Percentiles rank a stretch among this genome's conserved stretches.
Conservation (phyloP, 352 stramenopile species). For the Pythium chondricola region DNA sequence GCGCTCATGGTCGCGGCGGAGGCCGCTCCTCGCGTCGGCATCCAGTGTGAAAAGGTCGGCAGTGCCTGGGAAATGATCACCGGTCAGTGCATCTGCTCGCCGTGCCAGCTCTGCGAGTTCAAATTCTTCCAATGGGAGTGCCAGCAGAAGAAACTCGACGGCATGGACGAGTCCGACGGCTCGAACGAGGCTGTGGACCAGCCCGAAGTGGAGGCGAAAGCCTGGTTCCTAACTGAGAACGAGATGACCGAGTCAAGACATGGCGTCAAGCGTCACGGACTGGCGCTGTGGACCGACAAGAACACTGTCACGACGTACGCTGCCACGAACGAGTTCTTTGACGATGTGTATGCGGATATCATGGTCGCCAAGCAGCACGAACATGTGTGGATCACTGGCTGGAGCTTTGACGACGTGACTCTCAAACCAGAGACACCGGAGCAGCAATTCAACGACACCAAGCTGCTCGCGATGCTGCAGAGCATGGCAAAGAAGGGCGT, state of each 20-base stretch:
- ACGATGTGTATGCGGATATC: slow-evolving; percentile 41
- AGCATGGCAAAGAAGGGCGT: slow-evolving; percentile 25
- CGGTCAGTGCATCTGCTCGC: slow-evolving; percentile 28
- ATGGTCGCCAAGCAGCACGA: slow-evolving; percentile 21
- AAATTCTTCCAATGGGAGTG: slow-evolving; percentile 16
- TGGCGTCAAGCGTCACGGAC: slow-evolving; percentile 31
- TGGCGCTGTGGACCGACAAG: slow-evolving; percentile 37
- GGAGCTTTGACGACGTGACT: slow-evolving; percentile 54
- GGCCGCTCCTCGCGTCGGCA: background rate
- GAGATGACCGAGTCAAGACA: slow-evolving; percentile 46
- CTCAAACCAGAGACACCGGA: slow-evolving; percentile 36
- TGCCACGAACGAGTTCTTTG: slow-evolving; percentile 40
- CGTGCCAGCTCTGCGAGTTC: slow-evolving; percentile 23
- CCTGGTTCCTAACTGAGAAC: slow-evolving; percentile 55
- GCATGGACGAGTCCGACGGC: slow-evolving; percentile 7
- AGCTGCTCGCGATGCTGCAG: slow-evolving; percentile 21
- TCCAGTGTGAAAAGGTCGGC: slow-evolving; percentile 1
- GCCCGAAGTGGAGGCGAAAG: slow-evolving; percentile 33
- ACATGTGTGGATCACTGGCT: slow-evolving; percentile 49
- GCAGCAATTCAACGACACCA: slow-evolving; percentile 14
- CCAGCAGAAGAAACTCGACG: slow-evolving; percentile 10
- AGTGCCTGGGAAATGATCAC: slow-evolving; percentile 20
- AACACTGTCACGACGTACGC: slow-evolving; percentile 46
- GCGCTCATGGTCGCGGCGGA: no score
- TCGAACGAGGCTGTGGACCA: slow-evolving; percentile 12